Base-by-base conservation (phyloP, 768 basidiomycete genomes). In the Dentipellis fragilis region DNA sequence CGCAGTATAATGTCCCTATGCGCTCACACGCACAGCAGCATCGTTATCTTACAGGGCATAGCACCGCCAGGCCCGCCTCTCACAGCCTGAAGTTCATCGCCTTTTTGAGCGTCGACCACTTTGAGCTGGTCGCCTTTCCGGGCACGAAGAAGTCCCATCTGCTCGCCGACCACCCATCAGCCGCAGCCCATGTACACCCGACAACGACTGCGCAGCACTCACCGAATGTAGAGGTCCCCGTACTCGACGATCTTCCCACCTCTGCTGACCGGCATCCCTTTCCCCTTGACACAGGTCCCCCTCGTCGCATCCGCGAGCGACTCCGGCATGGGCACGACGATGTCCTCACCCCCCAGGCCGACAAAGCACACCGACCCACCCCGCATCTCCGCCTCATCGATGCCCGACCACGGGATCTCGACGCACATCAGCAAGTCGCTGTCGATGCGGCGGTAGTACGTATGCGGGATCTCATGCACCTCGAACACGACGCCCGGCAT, bases 81-180 rank as follows among this genome's bases (percentile, higher is more conserved):
- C 48, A 49, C 19, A 49, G 29, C 10, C 22, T 35, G 29, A 49
- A 49, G 48, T 49, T 22, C 52, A 53, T 42, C 17, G 51, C 52
- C 29, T 54, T 54, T 29, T 54, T 54, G 22, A 54, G 10, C 14
- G 47, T 34, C 19, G 21, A 17, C 54, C 54, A 54, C 21, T 54
- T 54, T 17, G 54, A 54, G 17, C 34, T 12, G 11, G 29, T 29
- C 16, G 38, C 29, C 29, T 54, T 54, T 16, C 35, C 54, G 7
- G 54, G 54, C 6, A 37, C 47, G 23, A 54, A 54, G 19, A 47
- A 54, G 23, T 54, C 54, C 54, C 54, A 54, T 19, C 54, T 54
- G 19, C 34, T 4, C n/a, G 36, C 6, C 10, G 21, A n/a, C n/a
- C 9, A 16, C 34, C 29, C 42, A 8, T 54, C 45, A 47, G 54